Percentiles rank a stretch among this genome's conserved stretches.
Conservation (phyloP, 2,329 filamentous ascomycete genomes). For the Ophiocordyceps unilateralis region DNA sequence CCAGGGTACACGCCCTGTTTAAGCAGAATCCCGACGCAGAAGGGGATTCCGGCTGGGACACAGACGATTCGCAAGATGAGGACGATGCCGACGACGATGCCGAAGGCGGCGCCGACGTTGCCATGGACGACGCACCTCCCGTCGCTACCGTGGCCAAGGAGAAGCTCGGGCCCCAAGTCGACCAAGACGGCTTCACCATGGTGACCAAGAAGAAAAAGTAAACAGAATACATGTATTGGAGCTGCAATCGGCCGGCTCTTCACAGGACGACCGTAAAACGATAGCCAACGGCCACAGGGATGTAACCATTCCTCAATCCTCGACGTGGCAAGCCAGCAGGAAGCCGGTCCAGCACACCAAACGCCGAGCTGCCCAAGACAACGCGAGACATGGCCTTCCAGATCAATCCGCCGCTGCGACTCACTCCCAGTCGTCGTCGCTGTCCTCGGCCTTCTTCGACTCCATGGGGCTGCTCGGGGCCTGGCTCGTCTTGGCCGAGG, state of each 20-base stretch:
- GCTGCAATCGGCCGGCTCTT: neutral
- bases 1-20: constrained; percentile 34
- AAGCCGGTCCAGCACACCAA: constrained; percentile 10
- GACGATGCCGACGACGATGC: constrained; percentile 42
- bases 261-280: neutral
- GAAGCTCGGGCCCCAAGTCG: constrained; percentile 52
- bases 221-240: constrained; percentile 6
- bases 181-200: constrained; percentile 69
- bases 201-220: constrained; percentile 52
- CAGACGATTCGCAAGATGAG: constrained; percentile 41
- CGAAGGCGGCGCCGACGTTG: constrained; percentile 39
- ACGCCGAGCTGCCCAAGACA: constrained; percentile 13
- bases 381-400: constrained; percentile 1
- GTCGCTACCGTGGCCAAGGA: constrained; percentile 40
- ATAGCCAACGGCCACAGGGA: constrained; percentile 1
- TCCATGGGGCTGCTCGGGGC: constrained; percentile 52
- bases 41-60: constrained; percentile 44
- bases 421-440: constrained; percentile 9
- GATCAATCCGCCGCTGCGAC: neutral
- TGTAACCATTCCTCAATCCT: constrained; percentile 4
- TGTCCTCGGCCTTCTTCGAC: constrained; percentile 29
- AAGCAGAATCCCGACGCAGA: constrained; percentile 36
- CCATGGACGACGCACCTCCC: constrained; percentile 53
- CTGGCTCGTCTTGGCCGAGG: constrained; percentile 61
- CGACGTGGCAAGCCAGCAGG: constrained; percentile 1